Evolutionary conservation across 805 yeast genomes (phyloP), one percentile per base, ranked within the genome.

Genomic region (Ogataea nakhonphanomensis): DNA sequence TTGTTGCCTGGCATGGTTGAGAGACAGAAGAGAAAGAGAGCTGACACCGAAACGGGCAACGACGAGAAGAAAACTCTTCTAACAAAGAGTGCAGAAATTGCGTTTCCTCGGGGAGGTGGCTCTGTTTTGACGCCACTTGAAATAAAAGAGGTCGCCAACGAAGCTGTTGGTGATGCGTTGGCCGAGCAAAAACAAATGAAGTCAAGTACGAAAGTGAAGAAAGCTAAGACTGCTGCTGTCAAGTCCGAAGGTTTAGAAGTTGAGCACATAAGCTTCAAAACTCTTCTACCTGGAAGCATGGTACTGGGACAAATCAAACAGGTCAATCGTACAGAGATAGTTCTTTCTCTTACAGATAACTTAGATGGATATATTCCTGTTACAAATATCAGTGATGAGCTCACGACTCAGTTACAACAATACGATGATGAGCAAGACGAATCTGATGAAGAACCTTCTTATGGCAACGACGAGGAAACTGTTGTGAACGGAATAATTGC

Each of bases 21-120:
- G 25, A 37, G 39, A 40, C 62, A 63, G 25, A 74, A 74, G 54
- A 73, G 77, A 64, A 67, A 70, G 27, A 75, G 70, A 33, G 55
- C 65, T 13, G 57, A 51, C n/a, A 35, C 55, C 2, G 64, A 55
- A 33, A 59, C 40, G 7, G 25, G 30, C 12, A 22, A 32, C 29
- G 39, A 30, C 14, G 43, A 43, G 9, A 22, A 45, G 66, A 64
- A 50, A 24, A 51, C 62, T 8, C 48, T 58, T 23, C 51, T 54
- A 9, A 46, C 54, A 7, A 56, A 50, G 17, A 47, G 58, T 10
- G 63, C 61, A 44, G 86, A 81, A 43, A 67, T 72, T 30, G 71
- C 84, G 9, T 93, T 93, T 59, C 99, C 99, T 36, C 84, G 99
- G 78, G 99, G 99, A 53, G 99, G 99, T 36, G 79, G 83, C 9